Conservation (phyloP, 2,329 filamentous ascomycete species). For the Phaeosphaeriaceae sp. region DNA sequence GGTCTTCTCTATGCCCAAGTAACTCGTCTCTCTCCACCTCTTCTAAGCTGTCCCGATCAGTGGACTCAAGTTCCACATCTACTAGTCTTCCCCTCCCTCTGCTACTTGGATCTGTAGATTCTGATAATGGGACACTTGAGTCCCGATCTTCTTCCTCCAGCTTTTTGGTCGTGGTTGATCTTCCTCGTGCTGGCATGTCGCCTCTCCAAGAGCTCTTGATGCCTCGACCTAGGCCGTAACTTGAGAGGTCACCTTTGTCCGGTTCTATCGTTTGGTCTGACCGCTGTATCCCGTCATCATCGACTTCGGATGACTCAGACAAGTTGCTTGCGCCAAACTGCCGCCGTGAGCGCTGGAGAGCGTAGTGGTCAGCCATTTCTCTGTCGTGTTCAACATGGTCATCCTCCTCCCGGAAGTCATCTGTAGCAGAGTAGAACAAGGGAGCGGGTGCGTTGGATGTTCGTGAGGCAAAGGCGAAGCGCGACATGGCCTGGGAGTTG, state of each 20-base stretch:
- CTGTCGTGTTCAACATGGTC: slow-evolving; percentile 89
- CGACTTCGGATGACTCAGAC: slow-evolving; percentile 83
- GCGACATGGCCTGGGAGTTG: slow-evolving; percentile 69
- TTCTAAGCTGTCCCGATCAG: slow-evolving; percentile 55
- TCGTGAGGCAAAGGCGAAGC: slow-evolving; percentile 81
- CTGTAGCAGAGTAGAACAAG: slow-evolving; percentile 89
- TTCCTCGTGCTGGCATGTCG: slow-evolving; percentile 52
- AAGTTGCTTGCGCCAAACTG: slow-evolving; percentile 85
- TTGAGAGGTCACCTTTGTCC: slow-evolving; percentile 47
- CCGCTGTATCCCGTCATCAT: slow-evolving; percentile 65
- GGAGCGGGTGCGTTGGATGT: slow-evolving; percentile 81
- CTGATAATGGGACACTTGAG: slow-evolving; percentile 50
- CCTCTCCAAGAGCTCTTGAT: slow-evolving; percentile 65
- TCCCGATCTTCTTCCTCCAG: slow-evolving; percentile 48
- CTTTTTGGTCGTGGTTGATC: slow-evolving; percentile 42
- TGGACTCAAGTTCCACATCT: slow-evolving; percentile 81
- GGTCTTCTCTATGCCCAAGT: slow-evolving; percentile 55
- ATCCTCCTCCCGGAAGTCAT: slow-evolving; percentile 91
- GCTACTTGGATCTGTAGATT: slow-evolving; percentile 52
- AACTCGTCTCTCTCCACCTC: slow-evolving; percentile 45
- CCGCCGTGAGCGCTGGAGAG: slow-evolving; percentile 84
- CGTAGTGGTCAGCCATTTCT: slow-evolving; percentile 93
- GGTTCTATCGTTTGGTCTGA: slow-evolving; percentile 60
- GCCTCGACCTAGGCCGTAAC: slow-evolving; percentile 54
- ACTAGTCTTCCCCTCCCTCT: slow-evolving; percentile 75